phyloP scores from a whole-genome alignment of 1,284 basidiomycete species.

The Fomitopsis schrenkii region DNA sequence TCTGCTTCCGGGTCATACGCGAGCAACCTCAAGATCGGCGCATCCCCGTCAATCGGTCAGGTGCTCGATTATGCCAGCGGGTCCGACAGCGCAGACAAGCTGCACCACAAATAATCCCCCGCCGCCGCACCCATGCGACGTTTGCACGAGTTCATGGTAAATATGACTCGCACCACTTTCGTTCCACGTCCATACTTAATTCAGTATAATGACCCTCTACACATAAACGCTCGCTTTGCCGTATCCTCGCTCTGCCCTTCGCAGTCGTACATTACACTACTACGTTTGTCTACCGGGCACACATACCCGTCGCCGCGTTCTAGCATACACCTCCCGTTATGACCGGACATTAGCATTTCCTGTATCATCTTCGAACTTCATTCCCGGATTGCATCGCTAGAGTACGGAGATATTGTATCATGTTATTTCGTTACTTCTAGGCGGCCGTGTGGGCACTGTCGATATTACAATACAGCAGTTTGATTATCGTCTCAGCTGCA shows the following conservation, averaged over 20 bases:
- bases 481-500: background rate
- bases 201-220: background rate
- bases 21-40: constrained; percentile 16
- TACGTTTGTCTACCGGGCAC: background rate
- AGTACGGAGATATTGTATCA: constrained; percentile 2
- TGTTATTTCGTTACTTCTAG: background rate
- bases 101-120: constrained; percentile 10
- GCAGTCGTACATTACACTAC: background rate
- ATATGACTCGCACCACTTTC: constrained; percentile 3
- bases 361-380: constrained; percentile 1
- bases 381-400: background rate
- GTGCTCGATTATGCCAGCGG: constrained; percentile 21
- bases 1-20: constrained; percentile 11
- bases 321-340: background rate
- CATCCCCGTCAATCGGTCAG: constrained; percentile 30
- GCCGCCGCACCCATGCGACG: background rate
- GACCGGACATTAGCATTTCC: background rate
- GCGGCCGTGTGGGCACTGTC: background rate
- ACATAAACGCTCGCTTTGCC: background rate
- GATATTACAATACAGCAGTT: background rate
- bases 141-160: background rate
- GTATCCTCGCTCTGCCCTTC: background rate
- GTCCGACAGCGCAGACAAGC: constrained; percentile 15
- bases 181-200: constrained; percentile 2
- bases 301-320: background rate